Evolutionary conservation across 2,329 filamentous ascomycete species (phyloP).

Genomic region (Aspergillus tubingensis): DNA sequence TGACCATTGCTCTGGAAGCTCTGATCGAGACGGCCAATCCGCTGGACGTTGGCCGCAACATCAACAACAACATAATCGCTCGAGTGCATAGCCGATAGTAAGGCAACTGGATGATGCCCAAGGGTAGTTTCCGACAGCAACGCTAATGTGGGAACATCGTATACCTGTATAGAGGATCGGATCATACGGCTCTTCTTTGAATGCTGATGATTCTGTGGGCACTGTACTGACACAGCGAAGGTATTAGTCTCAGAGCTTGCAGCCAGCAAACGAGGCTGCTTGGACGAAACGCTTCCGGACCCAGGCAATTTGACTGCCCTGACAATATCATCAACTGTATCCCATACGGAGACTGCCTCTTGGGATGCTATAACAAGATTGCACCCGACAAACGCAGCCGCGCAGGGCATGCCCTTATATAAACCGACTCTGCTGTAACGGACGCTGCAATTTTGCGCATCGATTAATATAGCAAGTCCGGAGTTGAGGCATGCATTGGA

Average conservation of each 20-base stretch:
- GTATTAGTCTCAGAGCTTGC: constrained; percentile 66
- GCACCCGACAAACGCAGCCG: constrained; percentile 70
- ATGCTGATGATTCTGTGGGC: constrained; percentile 12
- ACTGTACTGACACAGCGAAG: constrained; percentile 63
- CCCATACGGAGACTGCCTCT: constrained; percentile 71
- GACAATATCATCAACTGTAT: constrained; percentile 77
- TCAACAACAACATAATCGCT: constrained; percentile 77
- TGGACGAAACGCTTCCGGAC: constrained; percentile 11
- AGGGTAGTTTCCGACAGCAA: constrained; percentile 60
- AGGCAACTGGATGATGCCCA: constrained; percentile 62
- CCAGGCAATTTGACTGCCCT: constrained; percentile 65
- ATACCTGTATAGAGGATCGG: constrained; percentile 61
- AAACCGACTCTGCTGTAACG: constrained; percentile 68
- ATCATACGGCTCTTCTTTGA: constrained; percentile 50
- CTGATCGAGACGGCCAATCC: constrained; percentile 32
- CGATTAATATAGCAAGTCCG: constrained; percentile 72
- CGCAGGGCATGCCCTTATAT: constrained; percentile 65
- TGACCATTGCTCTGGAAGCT: constrained; percentile 24
- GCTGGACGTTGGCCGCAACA: constrained; percentile 70
- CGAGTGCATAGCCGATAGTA: constrained; percentile 64
- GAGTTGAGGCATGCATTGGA: constrained; percentile 49
- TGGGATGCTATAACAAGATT: constrained; percentile 75
- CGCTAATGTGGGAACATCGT: constrained; percentile 61
- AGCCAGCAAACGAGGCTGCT: constrained; percentile 55
- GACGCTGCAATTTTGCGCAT: constrained; percentile 68